phyloP scores from a whole-genome alignment of 2,329 filamentous ascomycete genomes.

The Fusarium begoniae region DNA sequence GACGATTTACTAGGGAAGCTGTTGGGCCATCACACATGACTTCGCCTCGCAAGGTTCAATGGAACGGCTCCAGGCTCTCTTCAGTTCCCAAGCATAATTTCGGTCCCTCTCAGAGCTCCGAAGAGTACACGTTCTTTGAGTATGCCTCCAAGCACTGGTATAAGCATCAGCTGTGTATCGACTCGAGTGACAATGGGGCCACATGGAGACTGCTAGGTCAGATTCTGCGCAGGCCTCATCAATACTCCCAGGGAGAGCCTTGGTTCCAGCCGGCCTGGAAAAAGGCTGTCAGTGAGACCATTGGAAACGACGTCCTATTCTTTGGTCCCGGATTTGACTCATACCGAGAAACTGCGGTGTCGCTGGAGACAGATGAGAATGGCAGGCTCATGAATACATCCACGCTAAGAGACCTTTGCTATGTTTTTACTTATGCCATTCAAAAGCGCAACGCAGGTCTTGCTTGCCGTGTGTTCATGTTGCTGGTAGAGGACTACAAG shows the following conservation, averaged over 20 bases:
- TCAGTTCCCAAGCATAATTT: too few relatives aligned
- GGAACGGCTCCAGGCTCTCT: background rate
- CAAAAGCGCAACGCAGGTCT: background rate
- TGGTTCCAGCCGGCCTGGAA: background rate
- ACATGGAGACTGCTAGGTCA: background rate
- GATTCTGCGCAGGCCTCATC: background rate
- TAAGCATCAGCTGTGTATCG: background rate
- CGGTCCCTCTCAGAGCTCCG: background rate
- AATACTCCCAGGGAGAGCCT: background rate
- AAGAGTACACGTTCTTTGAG: background rate
- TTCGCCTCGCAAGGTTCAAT: background rate
- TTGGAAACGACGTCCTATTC: background rate
- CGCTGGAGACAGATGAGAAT: background rate
- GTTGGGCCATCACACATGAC: background rate
- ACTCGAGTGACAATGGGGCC: rapidly evolving
- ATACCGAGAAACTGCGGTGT: background rate
- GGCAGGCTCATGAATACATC: background rate
- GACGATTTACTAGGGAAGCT: background rate
- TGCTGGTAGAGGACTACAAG: background rate
- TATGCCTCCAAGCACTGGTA: background rate
- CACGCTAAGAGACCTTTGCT: background rate
- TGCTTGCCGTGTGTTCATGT: background rate
- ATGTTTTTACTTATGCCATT: background rate
- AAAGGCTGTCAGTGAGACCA: background rate
- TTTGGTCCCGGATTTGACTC: background rate